phyloP scores from a whole-genome alignment of 257 asterid genomes.

The Solanum paucissectum region DNA sequence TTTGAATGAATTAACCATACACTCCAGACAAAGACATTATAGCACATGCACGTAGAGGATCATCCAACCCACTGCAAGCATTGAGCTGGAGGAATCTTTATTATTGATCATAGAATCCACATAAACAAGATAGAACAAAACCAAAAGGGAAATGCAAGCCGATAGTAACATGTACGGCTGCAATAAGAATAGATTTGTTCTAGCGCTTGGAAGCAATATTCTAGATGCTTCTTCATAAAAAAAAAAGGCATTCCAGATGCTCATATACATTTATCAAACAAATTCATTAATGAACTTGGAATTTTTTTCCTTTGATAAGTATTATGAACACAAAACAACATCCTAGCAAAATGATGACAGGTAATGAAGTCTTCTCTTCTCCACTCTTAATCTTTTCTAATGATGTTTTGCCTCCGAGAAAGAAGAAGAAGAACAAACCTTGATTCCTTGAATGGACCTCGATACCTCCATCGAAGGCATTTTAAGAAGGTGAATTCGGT shows the following conservation, averaged over 20 bases:
- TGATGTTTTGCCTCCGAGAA: background rate
- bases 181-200: background rate
- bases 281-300: background rate
- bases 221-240: background rate
- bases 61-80: background rate
- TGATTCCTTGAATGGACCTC: conserved; percentile 80
- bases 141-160: background rate
- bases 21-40: background rate
- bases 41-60: background rate
- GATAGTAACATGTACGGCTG: background rate
- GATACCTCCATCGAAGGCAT: conserved; percentile 80
- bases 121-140: background rate
- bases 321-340: background rate
- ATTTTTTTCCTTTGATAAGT: background rate
- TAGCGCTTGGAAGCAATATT: background rate
- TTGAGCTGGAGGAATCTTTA: background rate
- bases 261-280: background rate
- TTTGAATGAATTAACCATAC: background rate
- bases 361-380: background rate
- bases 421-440: conserved; percentile 35
- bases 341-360: background rate
- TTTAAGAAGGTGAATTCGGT: conserved; percentile 58
- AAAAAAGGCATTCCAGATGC: background rate
- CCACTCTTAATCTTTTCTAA: background rate
- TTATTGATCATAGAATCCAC: background rate